Evolutionary conservation across 1,284 basidiomycete species (phyloP), one percentile per base, ranked within the genome.

Genomic region (Malassezia caprae): DNA sequence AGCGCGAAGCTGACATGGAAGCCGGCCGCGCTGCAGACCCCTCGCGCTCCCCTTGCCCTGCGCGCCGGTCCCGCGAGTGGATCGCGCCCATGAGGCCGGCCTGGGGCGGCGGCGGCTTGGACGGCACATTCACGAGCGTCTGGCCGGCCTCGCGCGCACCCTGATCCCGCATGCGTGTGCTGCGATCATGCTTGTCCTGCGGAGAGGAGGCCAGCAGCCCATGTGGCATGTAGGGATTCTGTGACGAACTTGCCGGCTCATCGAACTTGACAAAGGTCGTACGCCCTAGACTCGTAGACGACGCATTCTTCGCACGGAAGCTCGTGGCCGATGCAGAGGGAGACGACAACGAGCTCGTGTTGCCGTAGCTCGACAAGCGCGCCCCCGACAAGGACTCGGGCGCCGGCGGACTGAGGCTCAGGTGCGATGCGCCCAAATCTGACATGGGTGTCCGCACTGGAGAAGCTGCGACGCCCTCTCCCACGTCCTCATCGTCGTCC

Each of bases 71-170:
- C 75, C 94, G 90, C 17, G 86, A 88, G 24, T 89, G 90, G 65
- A 98, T 91, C 2, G 91, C 91, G 21, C 93, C 93, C 43, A 98
- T 82, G 32, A 98, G 81, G 34, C 94, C 94, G 31, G 88, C 89
- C 76, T 94, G 89, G 8, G 94, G 93, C 1, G 90, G 89, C 4
- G 89, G 90, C 0, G 91, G 90, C 76, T 94, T 94, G 72, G 84
- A 83, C 4, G 88, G 88, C 19, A 98, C 88, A 71, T 91, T 91
- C 77, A 98, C 85, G 53, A 98, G 80, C 10, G 88, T 87, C 26
- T 83, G 84, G 31, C 94, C 94, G 8, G 80, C 83, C 76, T 91
- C 89, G 42, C 91, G 81, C 6, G 93, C 93, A 12, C 88, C 78
- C 10, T 91, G 87, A 75, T 99, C 91, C 69, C 94, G 89, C 49